Base-by-base conservation (phyloP, 768 basidiomycete genomes). In the Peribolospora baueri region DNA sequence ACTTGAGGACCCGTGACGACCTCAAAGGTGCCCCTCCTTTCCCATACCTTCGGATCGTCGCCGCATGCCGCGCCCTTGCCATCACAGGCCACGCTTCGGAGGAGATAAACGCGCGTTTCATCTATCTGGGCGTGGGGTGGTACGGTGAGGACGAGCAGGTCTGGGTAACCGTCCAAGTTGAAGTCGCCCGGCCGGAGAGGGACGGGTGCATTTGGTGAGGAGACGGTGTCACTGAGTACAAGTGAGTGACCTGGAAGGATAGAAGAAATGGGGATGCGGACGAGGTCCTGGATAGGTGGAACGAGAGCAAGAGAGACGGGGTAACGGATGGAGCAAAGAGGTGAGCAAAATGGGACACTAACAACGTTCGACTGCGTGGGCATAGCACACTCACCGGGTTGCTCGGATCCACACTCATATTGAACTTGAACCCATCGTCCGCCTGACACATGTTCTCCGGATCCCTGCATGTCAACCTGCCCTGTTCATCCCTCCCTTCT, bases 161-260 rank as follows among this genome's bases (percentile, higher is more conserved):
- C 93, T 0, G 91, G 88, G 68, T 82, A 97, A 3, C 93, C 93
- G 64, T 97, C 90, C 14, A 91, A 72, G 66, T 95, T 82, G 52
- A 76, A 80, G 68, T 98, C 93, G 41, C 88, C 93, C 0, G 88
- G 69, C 58, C 79, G 80, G 50, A 95, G 67, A 0, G 85, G 74
- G 11, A 90, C 67, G 0, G 90, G 86, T 0, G 78, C 61, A 0
- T 84, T 82, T 1, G 65, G 71, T 61, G 74, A 75, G 0, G 80
- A 75, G 3, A 72, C 76, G 61, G 88, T 83, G 5, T 75, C 66
- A 3, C 84, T 77, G 8, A 86, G 75, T 7, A 93, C 75, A 68
- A 56, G 40, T 56, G 56, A 13, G 70, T 58, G 59, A 4, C 59
- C 51, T 5, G 75, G 71, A 56, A 83, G 75, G 7, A 90, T 68